Base-by-base conservation (phyloP, 805 yeast genomes). In the Starmerella cellae region DNA sequence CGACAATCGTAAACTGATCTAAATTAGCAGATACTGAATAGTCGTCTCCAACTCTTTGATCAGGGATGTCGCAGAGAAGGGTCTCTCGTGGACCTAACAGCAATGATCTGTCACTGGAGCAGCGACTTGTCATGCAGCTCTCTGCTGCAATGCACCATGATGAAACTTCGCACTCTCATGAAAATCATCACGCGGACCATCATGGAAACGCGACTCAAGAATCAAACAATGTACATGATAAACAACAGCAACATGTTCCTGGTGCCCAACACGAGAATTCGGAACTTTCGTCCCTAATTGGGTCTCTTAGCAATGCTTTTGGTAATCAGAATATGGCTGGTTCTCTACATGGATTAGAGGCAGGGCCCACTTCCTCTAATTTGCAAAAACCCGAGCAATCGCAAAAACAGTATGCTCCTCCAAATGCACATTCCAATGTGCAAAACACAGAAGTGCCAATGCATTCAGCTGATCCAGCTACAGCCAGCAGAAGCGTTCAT, bases 51-150 rank as follows among this genome's bases (percentile, higher is more conserved):
- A n/a, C n/a, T n/a, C n/a, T n/a, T n/a, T n/a, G n/a, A n/a, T n/a
- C 17, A 8, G 16, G 14, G 33, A 32, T 32, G 20, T 32, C 36
- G 17, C 24, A 35, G 16, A 9, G 44, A 13, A 34, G 41, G n/a
- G 22, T 29, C 26, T 41, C 44, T 2, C 8, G 36, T 4, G 24
- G 33, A 10, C 4, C 21, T 17, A 32, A 32, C 24, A 42, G 40
- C n/a, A 34, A 48, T 13, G 50, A 45, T 5, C 20, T 40, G 45
- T 41, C 41, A 19, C 40, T 50, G 23, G 53, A 50, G 42, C 53
- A 50, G 46, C 42, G 52, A 27, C 50, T 50, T 19, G 54, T 43
- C 11, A 28, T 38, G 45, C 52, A 48, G 43, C 45, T 50, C n/a
- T 39, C 50, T 14, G 50, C 46, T 18, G 52, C 54, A 6, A 41